Percentiles rank a stretch among this genome's conserved stretches.
These are phyloP conservation scores for Elaeis oleifera DNA, from an alignment of 202 grass and related monocot species.

Conservation along the genomic window DNA sequence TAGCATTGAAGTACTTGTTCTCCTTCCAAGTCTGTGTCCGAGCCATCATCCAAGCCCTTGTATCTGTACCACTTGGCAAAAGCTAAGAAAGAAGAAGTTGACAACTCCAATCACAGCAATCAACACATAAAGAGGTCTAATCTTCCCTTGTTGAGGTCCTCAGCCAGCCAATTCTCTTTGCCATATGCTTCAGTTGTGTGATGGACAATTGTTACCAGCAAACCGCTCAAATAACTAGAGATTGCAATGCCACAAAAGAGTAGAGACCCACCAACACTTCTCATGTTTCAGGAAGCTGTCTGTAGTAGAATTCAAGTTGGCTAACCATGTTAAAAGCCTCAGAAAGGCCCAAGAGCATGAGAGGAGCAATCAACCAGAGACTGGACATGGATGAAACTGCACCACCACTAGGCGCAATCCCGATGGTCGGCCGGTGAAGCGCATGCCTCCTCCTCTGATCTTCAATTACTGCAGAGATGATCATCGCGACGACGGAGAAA, in stretches of 20 bases:
- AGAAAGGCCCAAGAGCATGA: conserved; percentile 34
- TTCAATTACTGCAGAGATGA: conserved; percentile 35
- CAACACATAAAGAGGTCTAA: neutral
- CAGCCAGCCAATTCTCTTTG: conserved; percentile 47
- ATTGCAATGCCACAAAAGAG: conserved; percentile 42
- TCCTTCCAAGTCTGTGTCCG: too few relatives aligned
- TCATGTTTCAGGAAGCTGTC: conserved; percentile 98
- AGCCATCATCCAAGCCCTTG: too few relatives aligned
- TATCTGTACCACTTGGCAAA: too few relatives aligned
- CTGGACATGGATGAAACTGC: conserved; percentile 35
- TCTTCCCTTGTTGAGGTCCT: conserved; percentile 9
- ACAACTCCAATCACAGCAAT: too few relatives aligned
- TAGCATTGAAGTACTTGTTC: too few relatives aligned
- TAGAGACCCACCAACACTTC: conserved; percentile 74
- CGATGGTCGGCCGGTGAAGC: neutral
- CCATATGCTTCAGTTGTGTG: conserved; percentile 11
- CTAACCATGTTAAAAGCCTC: conserved; percentile 63
- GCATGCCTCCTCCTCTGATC: conserved; percentile 22
- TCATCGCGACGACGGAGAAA: conserved; percentile 42
- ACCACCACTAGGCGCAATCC: neutral
- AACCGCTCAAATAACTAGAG: conserved; percentile 45
- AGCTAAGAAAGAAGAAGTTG: too few relatives aligned
- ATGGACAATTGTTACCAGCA: conserved; percentile 34
- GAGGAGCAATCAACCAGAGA: conserved; percentile 56
- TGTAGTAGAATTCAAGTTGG: conserved; percentile 84